phyloP scores from a whole-genome alignment of 2,329 filamentous ascomycete species.

The Alternaria triticimaculans region DNA sequence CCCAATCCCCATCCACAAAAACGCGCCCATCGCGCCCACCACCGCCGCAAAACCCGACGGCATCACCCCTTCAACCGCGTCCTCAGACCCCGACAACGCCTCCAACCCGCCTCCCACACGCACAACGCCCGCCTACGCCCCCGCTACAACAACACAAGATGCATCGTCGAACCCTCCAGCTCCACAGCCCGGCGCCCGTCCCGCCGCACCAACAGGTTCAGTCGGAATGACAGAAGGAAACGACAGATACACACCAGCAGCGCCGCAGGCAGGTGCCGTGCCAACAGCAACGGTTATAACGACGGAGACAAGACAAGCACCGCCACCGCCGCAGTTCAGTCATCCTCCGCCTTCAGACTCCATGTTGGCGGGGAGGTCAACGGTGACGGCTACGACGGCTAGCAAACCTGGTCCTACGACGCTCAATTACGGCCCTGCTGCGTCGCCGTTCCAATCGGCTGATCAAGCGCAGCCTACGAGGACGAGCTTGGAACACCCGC shows the following conservation, averaged over 20 bases:
- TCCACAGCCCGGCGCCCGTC: constrained; percentile 51
- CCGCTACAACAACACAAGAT: constrained; percentile 40
- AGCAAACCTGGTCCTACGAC: constrained; percentile 46
- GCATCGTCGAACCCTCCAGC: constrained; percentile 35
- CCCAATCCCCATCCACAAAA: constrained; percentile 55
- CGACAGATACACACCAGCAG: constrained; percentile 29
- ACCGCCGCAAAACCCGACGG: constrained; percentile 47
- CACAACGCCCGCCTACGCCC: constrained; percentile 35
- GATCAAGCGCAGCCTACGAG: constrained; percentile 18
- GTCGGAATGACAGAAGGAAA: neutral
- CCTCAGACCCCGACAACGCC: constrained; percentile 21
- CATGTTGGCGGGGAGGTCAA: constrained; percentile 49
- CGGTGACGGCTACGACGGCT: constrained; percentile 34
- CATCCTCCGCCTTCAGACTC: constrained; percentile 49
- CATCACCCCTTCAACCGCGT: constrained; percentile 48
- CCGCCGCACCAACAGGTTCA: constrained; percentile 29
- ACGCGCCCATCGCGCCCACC: constrained; percentile 53
- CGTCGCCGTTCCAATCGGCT: constrained; percentile 34
- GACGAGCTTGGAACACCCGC: constrained; percentile 51
- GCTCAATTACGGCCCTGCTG: constrained; percentile 46
- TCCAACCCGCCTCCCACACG: constrained; percentile 44
- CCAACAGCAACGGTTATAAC: constrained; percentile 37
- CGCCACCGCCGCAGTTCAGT: constrained; percentile 48
- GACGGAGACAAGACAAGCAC: constrained; percentile 37
- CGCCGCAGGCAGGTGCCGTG: constrained; percentile 49